Evolutionary conservation across 2,329 filamentous ascomycete species (phyloP), one percentile per base, ranked within the genome.

Genomic region (Xylariaceae sp.): DNA sequence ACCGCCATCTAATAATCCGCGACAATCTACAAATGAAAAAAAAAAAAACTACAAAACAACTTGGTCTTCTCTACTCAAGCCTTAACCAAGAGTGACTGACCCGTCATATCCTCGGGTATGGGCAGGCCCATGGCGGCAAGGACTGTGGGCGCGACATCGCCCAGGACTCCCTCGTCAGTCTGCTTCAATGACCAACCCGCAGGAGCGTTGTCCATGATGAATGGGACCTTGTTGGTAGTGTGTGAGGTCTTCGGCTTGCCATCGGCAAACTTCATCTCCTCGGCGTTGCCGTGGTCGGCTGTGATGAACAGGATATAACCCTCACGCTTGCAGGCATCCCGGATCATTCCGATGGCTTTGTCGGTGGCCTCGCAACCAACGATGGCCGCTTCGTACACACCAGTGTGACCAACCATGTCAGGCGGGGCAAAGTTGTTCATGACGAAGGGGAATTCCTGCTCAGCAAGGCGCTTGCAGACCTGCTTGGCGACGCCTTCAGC

Each of bases 361-460:
- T 99, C 94, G 9, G 94, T 99, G 63, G 92, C 86, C 63, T 85
- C 80, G 64, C 87, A 87, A 65, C 86, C 94, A 68, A 94, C 70
- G 60, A 99, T 86, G 54, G 94, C 94, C 32, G 94, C 92, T 66
- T 97, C 87, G 75, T 97, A 97, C 57, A 96, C 91, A 70, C 94
- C 94, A 8, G 94, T 99, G 78, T 99, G 94, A 64, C 94, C 94
- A 62, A 99, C 94, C 94, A 99, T 99, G 76, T 99, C 94, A 19
- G 94, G 94, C 42, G 94, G 94, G 42, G 94, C 94, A 74, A 99
- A 97, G 84, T 99, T 99, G 85, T 97, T 96, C 94, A 99, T 99
- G 73, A 99, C 80, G 70, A 99, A 97, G 69, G 94, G 91, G 75
- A 91, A 96, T 70, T 88, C 85, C 68, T 87, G 84, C 73, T 95